These are phyloP conservation scores for Teratosphaeriaceae sp. DNA, from an alignment of 2,329 filamentous ascomycete species.

Conservation along the genomic window DNA sequence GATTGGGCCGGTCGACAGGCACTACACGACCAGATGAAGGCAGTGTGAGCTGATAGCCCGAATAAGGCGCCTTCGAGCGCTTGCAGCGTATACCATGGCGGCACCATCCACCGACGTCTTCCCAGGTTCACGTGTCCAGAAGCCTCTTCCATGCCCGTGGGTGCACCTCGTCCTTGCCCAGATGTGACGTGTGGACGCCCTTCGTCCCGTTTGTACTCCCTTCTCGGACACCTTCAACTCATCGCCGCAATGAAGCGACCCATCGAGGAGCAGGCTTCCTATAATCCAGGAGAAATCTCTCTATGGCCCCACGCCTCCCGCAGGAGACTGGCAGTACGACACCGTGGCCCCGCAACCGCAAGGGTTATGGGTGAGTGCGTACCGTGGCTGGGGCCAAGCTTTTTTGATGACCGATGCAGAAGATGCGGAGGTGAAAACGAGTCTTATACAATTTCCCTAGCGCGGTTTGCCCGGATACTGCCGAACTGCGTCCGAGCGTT, in stretches of 20 bases:
- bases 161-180: not conserved
- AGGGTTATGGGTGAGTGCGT: constrained; percentile 45
- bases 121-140: too few species aligned
- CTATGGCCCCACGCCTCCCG: constrained; percentile 57
- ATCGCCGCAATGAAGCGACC: constrained; percentile 67
- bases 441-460: not conserved
- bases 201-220: constrained; percentile 48
- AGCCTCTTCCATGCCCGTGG: not conserved
- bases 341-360: constrained; percentile 40
- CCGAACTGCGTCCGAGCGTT: not conserved
- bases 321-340: constrained; percentile 61
- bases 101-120: too few species aligned
- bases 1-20: too few species aligned
- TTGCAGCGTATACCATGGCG: too few species aligned
- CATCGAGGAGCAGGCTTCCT: constrained; percentile 66
- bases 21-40: too few species aligned
- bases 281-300: constrained; percentile 49
- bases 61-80: too few species aligned
- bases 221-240: constrained; percentile 64
- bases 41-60: too few species aligned
- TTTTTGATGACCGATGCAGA: constrained; percentile 51
- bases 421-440: constrained; percentile 12
- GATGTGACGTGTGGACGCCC: not conserved
- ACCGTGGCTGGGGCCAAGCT: constrained; percentile 62
- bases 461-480: not conserved